These are phyloP conservation scores for Kewa caespitosa DNA, from an alignment of 179 eudicot species.

Conservation along the genomic window DNA sequence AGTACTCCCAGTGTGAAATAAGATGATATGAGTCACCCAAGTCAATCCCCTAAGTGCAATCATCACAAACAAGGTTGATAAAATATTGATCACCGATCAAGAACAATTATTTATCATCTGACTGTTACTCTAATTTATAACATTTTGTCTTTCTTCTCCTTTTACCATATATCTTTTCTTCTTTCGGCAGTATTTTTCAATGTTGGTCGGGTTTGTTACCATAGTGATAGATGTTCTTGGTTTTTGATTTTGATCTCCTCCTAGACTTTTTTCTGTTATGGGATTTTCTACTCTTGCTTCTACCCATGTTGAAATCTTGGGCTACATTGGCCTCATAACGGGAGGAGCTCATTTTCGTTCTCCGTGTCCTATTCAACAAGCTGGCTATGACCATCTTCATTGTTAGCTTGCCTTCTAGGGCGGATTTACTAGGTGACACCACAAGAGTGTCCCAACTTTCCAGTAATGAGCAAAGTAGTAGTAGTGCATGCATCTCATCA, in stretches of 20 bases:
- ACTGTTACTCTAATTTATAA: neutral
- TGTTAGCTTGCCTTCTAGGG: neutral
- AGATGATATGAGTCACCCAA: neutral
- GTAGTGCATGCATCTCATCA: neutral
- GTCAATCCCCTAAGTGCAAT: neutral
- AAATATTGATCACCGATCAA: neutral
- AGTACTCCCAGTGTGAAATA: neutral
- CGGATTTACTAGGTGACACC: neutral
- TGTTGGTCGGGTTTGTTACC: neutral
- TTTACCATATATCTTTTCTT: neutral
- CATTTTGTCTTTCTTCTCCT: neutral
- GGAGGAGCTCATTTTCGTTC: neutral
- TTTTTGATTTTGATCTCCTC: neutral
- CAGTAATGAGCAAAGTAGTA: neutral
- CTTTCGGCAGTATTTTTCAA: neutral
- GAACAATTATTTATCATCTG: neutral
- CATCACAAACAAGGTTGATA: neutral
- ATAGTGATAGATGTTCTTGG: neutral
- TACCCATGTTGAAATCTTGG: neutral
- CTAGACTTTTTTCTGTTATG: neutral
- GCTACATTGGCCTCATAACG: neutral
- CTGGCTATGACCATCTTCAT: neutral
- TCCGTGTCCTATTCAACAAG: neutral
- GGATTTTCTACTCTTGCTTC: neutral
- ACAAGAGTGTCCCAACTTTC: neutral